Conservation (phyloP, 257 asterid genomes). For the Solanum commersonii region DNA sequence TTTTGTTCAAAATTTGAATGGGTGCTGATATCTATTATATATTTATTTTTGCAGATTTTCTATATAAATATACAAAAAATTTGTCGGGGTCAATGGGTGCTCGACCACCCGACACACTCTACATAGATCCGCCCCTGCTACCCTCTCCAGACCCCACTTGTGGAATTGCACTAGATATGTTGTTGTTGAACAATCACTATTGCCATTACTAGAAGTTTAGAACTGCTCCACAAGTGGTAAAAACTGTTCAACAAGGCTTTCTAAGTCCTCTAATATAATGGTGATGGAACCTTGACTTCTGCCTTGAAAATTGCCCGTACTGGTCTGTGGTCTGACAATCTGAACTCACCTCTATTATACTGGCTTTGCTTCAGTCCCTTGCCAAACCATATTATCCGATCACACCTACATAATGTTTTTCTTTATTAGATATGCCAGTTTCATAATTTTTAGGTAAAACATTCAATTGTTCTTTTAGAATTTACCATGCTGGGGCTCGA, state of each 20-base stretch:
- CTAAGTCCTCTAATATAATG: background rate
- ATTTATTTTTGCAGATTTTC: too few relatives aligned
- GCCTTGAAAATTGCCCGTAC: conserved; percentile 41
- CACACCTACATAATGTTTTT: conserved; percentile 40
- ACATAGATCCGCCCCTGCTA: too few relatives aligned
- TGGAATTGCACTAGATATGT: background rate
- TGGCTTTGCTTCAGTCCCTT: conserved; percentile 42
- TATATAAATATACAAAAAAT: too few relatives aligned
- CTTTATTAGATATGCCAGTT: background rate
- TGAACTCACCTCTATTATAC: conserved; percentile 44
- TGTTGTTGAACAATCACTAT: background rate
- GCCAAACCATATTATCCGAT: conserved; percentile 55
- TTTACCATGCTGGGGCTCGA: conserved; percentile 69
- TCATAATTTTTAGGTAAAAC: background rate
- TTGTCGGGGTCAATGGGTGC: too few relatives aligned
- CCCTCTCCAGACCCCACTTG: background rate
- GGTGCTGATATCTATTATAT: too few relatives aligned
- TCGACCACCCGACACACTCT: too few relatives aligned
- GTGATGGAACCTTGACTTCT: conserved; percentile 14
- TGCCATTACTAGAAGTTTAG: background rate
- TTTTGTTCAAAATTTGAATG: too few relatives aligned
- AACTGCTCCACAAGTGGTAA: background rate
- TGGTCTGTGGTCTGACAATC: conserved; percentile 65
- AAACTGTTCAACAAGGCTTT: background rate
- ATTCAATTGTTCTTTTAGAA: background rate